Base-by-base conservation (phyloP, 352 stramenopile species). In the Blastocystis hominis region DNA sequence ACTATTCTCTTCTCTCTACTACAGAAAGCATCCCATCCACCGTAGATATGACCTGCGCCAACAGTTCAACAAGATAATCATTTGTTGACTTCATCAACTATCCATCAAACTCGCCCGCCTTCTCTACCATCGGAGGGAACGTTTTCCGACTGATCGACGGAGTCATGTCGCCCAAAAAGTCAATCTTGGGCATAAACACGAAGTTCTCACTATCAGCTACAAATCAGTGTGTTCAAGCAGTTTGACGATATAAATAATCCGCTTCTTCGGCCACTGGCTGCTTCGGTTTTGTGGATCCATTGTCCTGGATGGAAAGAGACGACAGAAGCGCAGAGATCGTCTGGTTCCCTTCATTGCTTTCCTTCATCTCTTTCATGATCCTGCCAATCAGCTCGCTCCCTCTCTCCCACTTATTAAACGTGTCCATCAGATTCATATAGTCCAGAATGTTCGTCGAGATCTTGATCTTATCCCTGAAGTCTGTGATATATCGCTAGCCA, bases 301-400 rank as follows among this genome's bases (percentile, higher is more conserved):
- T 68, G 9, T 84, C 72, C 46, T 84, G 72, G 13, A 84, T 15
- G 20, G 72, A 36, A 0, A 84, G 56, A 9, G 72, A 84, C 55
- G 72, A 84, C 36, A 84, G 36, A 13, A 84, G 50, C 7, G 72
- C 72, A 5, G 53, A 44, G 42, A 84, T 68, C 47, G 53, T 64
- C 17, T 64, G 53, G 40, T 84, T 84, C 15, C 72, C 68, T 53
- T 84, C 72, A 20, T 84, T 53, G 68, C 55, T 84, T 20, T 84
- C 72, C 50, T 84, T 84, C 72, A 84, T 84, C 50, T 84, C 72
- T 53, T 84, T 84, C 50, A 84, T 53, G 54, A 84, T 84, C 72
- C 62, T 72, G 20, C 3, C 20, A 2, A 44, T 72, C 30, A 72
- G 6, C 3, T n/a, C 34, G 15, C 20, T 42, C 10, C 9, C 9